Base-by-base conservation (phyloP, 768 basidiomycete species). In the Tephrocybe sp. region DNA sequence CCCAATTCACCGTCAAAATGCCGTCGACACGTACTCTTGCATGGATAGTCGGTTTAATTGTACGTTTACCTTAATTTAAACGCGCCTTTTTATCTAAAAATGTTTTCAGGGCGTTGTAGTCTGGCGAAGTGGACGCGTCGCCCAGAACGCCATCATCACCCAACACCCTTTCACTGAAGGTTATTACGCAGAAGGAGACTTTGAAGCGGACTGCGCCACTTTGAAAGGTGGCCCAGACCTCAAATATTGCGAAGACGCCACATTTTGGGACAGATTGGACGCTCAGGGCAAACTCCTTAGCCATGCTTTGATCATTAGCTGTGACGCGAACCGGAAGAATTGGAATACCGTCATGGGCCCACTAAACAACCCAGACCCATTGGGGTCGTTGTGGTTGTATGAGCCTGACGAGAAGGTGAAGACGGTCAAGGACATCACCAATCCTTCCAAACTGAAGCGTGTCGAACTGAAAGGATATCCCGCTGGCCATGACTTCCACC, bases 301-400 rank as follows among this genome's bases (percentile, higher is more conserved):
- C 47, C 77, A 78, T 45, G 66, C 71, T 22, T 63, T 86, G 6
- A 72, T 64, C 50, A 59, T 75, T 30, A 74, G 66, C 56, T 86
- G 83, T 54, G 83, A 86, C 58, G 69, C 78, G 1, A 69, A 64
- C 43, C 74, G 83, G 12, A 74, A 74, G 53, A 62, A 71, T 22
- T 90, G 88, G 88, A 90, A 90, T 60, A 88, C 86, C 6, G 87
- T 80, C 39, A 82, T 86, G 81, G 88, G 88, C 0, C 87, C 88
- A 5, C 60, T 90, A 42, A 63, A 53, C 0, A 66, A 87, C 57
- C 84, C 87, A 1, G 57, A 66, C 3, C 78, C 81, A 4, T 74
- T 63, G n/a, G 88, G 84, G 0, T 68, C 73, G 3, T 67, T 90
- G 19, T 90, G 86, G 78, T 40, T 86, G 3, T 77, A 83, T 56